Percentiles rank a stretch among this genome's conserved stretches.
These are phyloP conservation scores for Leishmania gerbilli DNA, from an alignment of 208 protist species.

Conservation along the genomic window DNA sequence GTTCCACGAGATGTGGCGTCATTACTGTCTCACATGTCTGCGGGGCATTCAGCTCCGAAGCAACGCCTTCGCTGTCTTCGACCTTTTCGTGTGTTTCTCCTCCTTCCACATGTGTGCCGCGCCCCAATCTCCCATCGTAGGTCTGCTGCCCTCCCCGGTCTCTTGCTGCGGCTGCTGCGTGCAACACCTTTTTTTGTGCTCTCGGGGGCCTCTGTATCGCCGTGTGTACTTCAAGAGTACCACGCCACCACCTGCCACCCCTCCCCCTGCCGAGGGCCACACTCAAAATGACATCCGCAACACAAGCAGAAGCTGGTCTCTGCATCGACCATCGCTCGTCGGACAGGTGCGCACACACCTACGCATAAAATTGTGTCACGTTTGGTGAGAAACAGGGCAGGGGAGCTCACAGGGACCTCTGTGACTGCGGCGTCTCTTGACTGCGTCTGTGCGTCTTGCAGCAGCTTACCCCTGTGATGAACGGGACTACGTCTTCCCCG, in stretches of 20 bases:
- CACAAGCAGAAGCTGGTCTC: not conserved
- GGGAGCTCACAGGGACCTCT: not conserved
- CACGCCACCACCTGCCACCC: not conserved
- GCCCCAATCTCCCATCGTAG: not conserved
- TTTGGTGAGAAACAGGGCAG: not conserved
- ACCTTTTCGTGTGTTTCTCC: not conserved
- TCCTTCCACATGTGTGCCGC: not conserved
- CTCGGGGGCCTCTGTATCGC: not conserved
- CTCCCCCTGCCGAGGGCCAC: not conserved
- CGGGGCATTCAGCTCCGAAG: not conserved
- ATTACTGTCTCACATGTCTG: not conserved
- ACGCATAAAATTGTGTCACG: too few relatives aligned
- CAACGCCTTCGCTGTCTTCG: not conserved
- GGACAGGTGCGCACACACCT: too few relatives aligned
- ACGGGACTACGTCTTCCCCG: not conserved
- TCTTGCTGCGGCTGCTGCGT: too few relatives aligned
- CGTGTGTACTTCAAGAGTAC: not conserved
- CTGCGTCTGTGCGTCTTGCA: not conserved
- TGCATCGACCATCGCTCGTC: not conserved
- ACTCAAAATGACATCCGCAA: not conserved
- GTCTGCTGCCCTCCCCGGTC: not conserved
- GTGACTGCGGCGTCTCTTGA: not conserved
- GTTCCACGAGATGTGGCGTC: not conserved
- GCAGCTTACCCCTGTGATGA: not conserved
- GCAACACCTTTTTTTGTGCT: too few relatives aligned